Conservation (phyloP, 495 filamentous ascomycete genomes). For the Lophiotrema nucula region DNA sequence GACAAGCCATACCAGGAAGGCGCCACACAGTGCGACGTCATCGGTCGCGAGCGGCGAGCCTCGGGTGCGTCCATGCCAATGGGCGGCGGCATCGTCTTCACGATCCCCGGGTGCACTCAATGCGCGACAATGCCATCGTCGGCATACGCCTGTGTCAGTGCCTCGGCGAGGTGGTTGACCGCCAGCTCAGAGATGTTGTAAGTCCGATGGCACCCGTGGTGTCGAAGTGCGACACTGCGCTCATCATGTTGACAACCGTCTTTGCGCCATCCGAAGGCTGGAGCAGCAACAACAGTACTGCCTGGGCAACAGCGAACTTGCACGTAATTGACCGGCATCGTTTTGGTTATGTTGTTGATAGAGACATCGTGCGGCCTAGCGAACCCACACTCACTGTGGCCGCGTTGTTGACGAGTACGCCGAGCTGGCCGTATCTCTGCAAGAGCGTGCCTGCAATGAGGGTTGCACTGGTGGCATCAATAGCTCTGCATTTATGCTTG, state of each 20-base stretch:
- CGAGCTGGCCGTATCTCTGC: too few species aligned
- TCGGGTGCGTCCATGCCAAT: constrained; percentile 2
- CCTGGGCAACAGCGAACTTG: constrained; percentile 4
- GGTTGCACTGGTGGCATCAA: too few species aligned
- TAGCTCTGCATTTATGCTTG: too few species aligned
- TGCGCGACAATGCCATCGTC: not conserved
- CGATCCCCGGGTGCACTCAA: constrained; percentile 21
- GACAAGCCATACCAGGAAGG: constrained; percentile 19
- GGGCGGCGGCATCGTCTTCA: constrained; percentile 8
- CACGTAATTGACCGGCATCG: too few species aligned
- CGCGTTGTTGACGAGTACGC: too few species aligned
- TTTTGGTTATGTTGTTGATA: too few species aligned
- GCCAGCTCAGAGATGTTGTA: constrained; percentile 17
- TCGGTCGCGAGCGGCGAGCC: not conserved
- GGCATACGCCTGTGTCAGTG: constrained; percentile 9
- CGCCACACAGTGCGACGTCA: constrained; percentile 14
- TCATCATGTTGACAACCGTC: constrained; percentile 19
- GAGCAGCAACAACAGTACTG: constrained; percentile 4
- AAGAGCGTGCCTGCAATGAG: too few species aligned
- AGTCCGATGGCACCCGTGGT: not conserved
- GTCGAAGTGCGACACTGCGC: constrained; percentile 5
- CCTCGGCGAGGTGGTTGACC: constrained; percentile 10
- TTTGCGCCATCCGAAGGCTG: not conserved
- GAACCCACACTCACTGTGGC: too few species aligned
- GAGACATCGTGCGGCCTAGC: too few species aligned